Base-by-base conservation (phyloP, 2,329 filamentous ascomycete genomes). In the Hypoxylon sp. region DNA sequence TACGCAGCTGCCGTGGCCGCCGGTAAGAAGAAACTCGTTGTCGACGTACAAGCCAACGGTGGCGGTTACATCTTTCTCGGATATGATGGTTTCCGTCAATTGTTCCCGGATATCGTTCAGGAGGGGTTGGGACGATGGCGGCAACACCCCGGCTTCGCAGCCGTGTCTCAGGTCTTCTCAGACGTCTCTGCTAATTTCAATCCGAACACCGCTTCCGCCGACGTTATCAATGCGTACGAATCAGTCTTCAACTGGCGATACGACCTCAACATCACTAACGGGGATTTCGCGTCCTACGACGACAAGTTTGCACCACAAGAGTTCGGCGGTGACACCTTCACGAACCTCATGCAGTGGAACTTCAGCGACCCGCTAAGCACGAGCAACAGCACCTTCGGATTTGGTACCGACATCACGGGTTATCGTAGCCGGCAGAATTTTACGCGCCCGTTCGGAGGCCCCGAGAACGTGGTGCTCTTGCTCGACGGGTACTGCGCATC, bases 401-500 rank as follows among this genome's bases (percentile, higher is more conserved):
- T 82, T 49, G 81, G 79, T 60, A 83, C 84, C 64, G 81, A 84
- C 31, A 82, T 88, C 57, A 83, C 82, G 2, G 86, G 86, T 53
- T 87, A 87, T 73, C 79, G 82, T 54, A 81, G 80, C 69, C 81
- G 82, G 13, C 74, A 79, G 17, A 84, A 85, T 72, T 81, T 85
- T 48, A 80, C 83, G 0, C 80, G 83, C 69, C 88, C 87, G 1
- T 90, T 90, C 75, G 81, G 80, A 0, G 80, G 76, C 1, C 77
- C 87, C 2, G 85, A 89, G 64, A 84, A 90, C 74, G 85, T 90
- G 49, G 81, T 90, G 44, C 77, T 90, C 17, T 80, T 90, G n/a
- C 84, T 85, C 57, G 88, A 90, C 72, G 88, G 87, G 35, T 83
- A 85, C 72, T 90, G 88, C 75, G 85, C 85, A 22, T 89, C 86